Evolutionary conservation across 179 eudicot species (phyloP), one percentile per base, ranked within the genome.

Genomic region (Silene noctiflora): DNA sequence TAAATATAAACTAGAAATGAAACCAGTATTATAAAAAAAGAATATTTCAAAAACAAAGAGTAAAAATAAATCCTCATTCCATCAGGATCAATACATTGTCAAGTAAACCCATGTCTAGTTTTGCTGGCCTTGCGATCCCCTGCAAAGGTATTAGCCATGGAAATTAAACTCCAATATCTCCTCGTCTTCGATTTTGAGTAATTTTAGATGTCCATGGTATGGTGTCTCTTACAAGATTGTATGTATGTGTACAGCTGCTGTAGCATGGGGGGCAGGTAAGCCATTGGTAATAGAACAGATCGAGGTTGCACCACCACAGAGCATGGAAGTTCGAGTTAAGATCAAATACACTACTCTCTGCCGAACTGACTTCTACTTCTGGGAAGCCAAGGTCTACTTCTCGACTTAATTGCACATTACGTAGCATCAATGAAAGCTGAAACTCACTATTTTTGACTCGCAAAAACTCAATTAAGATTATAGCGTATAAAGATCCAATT

Each of bases 201-300:
- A 51, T 0, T 39, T 39, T 39, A 7, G 46, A 39, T 39, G 4
- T 6, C 11, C 11, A 39, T 39, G 46, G 4, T 1, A 39, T 39
- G 10, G 46, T 39, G 46, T 39, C 46, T 39, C 46, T 39, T 39
- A 39, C 46, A 39, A 39, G 46, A 7, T 39, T 39, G 11, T 39
- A 39, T 39, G 46, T 39, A 39, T 8, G 46, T 51, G 58, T 78
- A 55, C 56, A 84, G 87, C 85, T 63, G 89, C 89, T 21, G 83
- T 86, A 55, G 81, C 84, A 60, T 84, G 89, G 86, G 87, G 77
- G 68, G 85, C 87, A 20, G 87, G 87, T 79, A 82, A 86, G 85
- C 87, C 87, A 19, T 42, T 86, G 80, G 87, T 84, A 79, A 86
- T 86, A 46, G 84, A 86, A 71, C 76, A 78, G 19, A 74, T 84